Percentiles rank a stretch among this genome's conserved stretches.
Evolutionary conservation across 768 basidiomycete genomes (phyloP).

Genomic region (Russula griseocarnosa): DNA sequence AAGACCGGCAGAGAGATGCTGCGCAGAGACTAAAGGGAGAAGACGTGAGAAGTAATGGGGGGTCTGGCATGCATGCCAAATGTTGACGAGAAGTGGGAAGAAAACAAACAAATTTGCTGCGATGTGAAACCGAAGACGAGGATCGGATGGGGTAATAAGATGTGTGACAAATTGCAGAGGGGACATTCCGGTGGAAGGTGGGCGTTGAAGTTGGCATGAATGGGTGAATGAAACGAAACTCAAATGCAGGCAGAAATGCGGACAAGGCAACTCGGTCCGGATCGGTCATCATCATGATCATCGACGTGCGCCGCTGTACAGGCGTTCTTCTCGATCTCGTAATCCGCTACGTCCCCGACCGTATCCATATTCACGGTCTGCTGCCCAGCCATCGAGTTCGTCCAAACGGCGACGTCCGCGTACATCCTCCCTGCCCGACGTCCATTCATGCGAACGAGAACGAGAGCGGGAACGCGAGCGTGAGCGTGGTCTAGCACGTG

Average conservation of each 20-base stretch:
- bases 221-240: constrained; percentile 3
- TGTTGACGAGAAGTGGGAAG: not conserved
- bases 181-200: not conserved
- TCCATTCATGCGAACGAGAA: constrained; percentile 12
- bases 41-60: not conserved
- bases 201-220: constrained; percentile 21
- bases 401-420: constrained; percentile 23
- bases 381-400: constrained; percentile 23
- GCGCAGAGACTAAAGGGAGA: not conserved
- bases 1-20: constrained; percentile 7
- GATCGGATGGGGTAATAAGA: constrained; percentile 11
- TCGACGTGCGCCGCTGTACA: not conserved
- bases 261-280: not conserved
- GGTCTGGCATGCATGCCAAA: not conserved
- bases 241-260: not conserved
- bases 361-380: constrained; percentile 24
- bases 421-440: not conserved
- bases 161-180: constrained; percentile 12
- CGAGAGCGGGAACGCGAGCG: constrained; percentile 12
- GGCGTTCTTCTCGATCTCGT: constrained; percentile 21
- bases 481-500: constrained; percentile 10
- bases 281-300: constrained; percentile 7
- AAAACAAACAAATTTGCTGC: not conserved
- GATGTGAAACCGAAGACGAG: constrained; percentile 16
- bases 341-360: constrained; percentile 26